phyloP scores from a whole-genome alignment of 305 asterid genomes.

The Solanum hybrid region DNA sequence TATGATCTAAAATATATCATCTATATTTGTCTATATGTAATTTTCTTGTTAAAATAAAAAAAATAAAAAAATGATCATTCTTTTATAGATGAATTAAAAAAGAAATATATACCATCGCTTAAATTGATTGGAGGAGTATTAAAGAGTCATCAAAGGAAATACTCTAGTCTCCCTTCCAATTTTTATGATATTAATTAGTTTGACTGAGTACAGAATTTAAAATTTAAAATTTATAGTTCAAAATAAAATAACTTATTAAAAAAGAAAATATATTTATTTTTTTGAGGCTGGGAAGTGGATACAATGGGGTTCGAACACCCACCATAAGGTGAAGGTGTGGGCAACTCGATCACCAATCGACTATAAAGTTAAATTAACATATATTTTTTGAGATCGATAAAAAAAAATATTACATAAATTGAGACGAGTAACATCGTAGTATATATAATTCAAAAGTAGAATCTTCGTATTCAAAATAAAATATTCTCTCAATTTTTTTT shows the following conservation, averaged over 20 bases:
- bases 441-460: not conserved
- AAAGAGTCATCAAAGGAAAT: not conserved
- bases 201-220: too few relatives aligned
- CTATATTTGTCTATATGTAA: too few relatives aligned
- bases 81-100: not conserved
- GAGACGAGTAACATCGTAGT: not conserved
- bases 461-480: not conserved
- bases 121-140: not conserved
- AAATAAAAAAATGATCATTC: not conserved
- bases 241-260: too few relatives aligned
- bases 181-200: not conserved
- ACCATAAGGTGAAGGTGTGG: not conserved
- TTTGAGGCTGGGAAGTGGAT: not conserved
- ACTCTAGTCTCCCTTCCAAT: not conserved
- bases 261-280: too few relatives aligned
- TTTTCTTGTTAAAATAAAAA: not conserved
- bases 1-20: not conserved
- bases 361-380: not conserved
- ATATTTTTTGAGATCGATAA: accelerated
- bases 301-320: not conserved
- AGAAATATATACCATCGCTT: not conserved
- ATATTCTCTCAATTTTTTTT: not conserved
- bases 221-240: not conserved
- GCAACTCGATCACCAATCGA: not conserved
- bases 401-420: not conserved